phyloP scores from a whole-genome alignment of 2,329 filamentous ascomycete species.

The Capronia epimyces region DNA sequence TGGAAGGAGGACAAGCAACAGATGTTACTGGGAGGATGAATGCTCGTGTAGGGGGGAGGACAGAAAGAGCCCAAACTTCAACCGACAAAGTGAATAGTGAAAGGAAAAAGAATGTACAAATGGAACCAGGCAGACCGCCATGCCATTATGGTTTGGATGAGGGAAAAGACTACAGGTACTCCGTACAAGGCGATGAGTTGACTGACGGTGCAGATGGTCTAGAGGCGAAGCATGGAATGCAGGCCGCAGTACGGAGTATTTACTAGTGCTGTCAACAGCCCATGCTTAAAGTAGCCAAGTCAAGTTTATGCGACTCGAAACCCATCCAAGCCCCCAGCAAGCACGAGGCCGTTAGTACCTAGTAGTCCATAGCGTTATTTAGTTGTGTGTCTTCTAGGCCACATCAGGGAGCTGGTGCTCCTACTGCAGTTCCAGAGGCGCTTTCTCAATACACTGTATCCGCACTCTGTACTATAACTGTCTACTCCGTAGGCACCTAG shows the following conservation, averaged over 20 bases:
- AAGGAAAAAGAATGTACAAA: slow-evolving; percentile 11
- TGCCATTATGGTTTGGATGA: slow-evolving; percentile 2
- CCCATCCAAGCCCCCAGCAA: no score
- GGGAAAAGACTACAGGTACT: slow-evolving; percentile 1
- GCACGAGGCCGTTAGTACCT: no score
- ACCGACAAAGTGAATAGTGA: not conserved
- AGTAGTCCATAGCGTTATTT: no score
- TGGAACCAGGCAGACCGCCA: slow-evolving; percentile 11
- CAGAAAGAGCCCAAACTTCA: not conserved
- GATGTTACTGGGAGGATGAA: not conserved
- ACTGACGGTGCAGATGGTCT: no score
- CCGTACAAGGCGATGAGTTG: not conserved
- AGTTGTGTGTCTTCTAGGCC: no score
- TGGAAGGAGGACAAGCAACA: not conserved
- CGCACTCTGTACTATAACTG: no score
- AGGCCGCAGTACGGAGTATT: not conserved
- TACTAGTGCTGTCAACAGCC: not conserved
- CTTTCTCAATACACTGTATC: no score
- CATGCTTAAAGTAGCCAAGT: slow-evolving; percentile 2
- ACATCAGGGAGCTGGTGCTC: no score
- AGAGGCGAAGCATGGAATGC: not conserved
- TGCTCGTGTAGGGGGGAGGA: not conserved
- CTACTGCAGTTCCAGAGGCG: no score
- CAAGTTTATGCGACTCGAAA: no score
- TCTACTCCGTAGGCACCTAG: no score